Evolutionary conservation across 2,329 filamentous ascomycete species (phyloP).

Genomic region (Trichoderma atrobrunneum): DNA sequence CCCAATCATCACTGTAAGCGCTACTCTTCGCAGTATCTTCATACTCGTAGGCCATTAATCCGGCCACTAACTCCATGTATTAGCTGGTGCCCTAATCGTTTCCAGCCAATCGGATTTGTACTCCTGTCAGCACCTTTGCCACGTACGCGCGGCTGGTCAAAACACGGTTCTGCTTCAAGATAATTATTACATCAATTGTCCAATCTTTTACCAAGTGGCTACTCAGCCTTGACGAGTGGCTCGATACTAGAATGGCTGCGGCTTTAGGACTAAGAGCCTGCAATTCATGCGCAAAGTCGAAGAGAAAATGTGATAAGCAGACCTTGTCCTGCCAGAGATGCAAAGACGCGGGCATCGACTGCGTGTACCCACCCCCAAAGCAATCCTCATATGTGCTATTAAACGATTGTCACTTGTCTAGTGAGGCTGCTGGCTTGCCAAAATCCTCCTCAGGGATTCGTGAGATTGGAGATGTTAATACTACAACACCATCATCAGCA

Average conservation of each 20-base stretch:
- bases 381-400: background rate
- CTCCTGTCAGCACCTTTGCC: background rate
- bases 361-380: background rate
- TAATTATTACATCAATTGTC: background rate
- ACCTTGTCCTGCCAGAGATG: background rate
- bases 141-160: background rate
- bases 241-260: background rate
- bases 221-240: background rate
- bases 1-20: background rate
- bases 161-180: background rate
- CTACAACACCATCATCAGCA: background rate
- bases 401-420: background rate
- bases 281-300: background rate
- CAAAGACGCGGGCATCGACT: background rate
- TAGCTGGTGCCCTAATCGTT: background rate
- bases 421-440: background rate
- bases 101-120: background rate
- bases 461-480: background rate
- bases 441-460: background rate
- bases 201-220: background rate
- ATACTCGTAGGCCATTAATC: background rate
- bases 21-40: background rate
- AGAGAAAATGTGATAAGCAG: background rate
- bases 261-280: background rate
- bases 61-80: no score